Percentiles rank a stretch among this genome's conserved stretches.
These are phyloP conservation scores for Trifolium pratense DNA, from an alignment of 306 rosid genomes.

Conservation along the genomic window DNA sequence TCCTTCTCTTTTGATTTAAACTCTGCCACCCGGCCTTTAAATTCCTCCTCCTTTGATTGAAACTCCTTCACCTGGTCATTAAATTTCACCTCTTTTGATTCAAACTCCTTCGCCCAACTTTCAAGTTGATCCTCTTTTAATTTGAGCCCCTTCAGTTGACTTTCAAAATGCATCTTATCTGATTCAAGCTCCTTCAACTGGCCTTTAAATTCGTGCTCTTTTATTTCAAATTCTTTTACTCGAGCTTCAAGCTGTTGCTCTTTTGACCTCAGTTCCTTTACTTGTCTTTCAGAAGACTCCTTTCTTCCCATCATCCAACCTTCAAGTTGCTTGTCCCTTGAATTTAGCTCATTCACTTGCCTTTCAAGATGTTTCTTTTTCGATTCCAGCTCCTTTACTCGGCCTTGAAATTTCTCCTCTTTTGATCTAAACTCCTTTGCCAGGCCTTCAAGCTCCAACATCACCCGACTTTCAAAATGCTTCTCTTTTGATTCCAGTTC, in stretches of 20 bases:
- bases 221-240: background rate
- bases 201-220: background rate
- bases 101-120: background rate
- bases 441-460: too few relatives aligned
- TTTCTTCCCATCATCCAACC: background rate
- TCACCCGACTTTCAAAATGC: background rate
- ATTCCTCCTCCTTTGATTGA: too few relatives aligned
- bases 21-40: too few relatives aligned
- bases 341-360: background rate
- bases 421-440: background rate
- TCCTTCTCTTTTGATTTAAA: too few relatives aligned
- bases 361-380: background rate
- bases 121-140: background rate
- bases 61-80: background rate
- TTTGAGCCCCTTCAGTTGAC: background rate
- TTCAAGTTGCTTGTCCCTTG: background rate
- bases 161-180: background rate
- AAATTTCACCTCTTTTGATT: background rate
- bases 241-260: background rate
- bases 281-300: background rate
- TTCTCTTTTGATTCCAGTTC: background rate
- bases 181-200: background rate
- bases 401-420: background rate
- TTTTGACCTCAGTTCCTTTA: background rate
- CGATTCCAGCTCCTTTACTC: background rate